Conservation (phyloP, 2,329 filamentous ascomycete genomes). For the Chaetothyriales sp. region DNA sequence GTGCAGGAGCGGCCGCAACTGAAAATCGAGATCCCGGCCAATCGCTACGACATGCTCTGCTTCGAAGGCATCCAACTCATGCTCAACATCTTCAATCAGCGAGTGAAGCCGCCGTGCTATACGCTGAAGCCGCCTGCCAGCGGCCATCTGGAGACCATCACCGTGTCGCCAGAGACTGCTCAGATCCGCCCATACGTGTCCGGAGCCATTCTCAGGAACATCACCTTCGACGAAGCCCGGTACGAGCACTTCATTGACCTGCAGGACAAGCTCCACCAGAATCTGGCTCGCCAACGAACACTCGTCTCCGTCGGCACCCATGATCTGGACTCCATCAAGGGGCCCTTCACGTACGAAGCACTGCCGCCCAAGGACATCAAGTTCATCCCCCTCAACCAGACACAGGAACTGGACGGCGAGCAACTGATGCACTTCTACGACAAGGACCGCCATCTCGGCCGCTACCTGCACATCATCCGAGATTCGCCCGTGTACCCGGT, state of each 20-base stretch:
- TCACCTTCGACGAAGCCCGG: conserved; percentile 79
- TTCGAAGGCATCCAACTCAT: conserved; percentile 94
- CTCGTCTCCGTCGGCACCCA: conserved; percentile 96
- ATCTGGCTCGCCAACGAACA: conserved; percentile 81
- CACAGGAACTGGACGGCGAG: conserved; percentile 69
- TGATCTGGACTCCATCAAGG: conserved; percentile 83
- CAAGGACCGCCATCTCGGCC: conserved; percentile 80
- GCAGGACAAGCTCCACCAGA: conserved; percentile 96
- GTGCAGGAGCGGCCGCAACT: conserved; percentile 80
- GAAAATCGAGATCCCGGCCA: conserved; percentile 96
- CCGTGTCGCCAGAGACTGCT: conserved; percentile 60
- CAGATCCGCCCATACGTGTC: conserved; percentile 79
- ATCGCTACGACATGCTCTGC: conserved; percentile 85
- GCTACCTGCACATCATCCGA: conserved; percentile 84
- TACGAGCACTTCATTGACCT: conserved; percentile 97
- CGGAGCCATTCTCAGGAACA: conserved; percentile 73
- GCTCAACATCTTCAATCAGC: conserved; percentile 85
- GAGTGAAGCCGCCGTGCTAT: conserved; percentile 64
- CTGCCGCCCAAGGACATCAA: conserved; percentile 81
- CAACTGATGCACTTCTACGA: conserved; percentile 92
- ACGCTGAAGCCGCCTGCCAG: conserved; percentile 56
- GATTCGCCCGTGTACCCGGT: conserved; percentile 91
- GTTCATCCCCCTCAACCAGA: conserved; percentile 84
- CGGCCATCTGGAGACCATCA: conserved; percentile 66
- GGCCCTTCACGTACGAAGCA: conserved; percentile 94